Percentiles rank a stretch among this genome's conserved stretches.
These are phyloP conservation scores for Monilinia vaccinii-corymbosi DNA, from an alignment of 2,329 filamentous ascomycete genomes.

Conservation along the genomic window DNA sequence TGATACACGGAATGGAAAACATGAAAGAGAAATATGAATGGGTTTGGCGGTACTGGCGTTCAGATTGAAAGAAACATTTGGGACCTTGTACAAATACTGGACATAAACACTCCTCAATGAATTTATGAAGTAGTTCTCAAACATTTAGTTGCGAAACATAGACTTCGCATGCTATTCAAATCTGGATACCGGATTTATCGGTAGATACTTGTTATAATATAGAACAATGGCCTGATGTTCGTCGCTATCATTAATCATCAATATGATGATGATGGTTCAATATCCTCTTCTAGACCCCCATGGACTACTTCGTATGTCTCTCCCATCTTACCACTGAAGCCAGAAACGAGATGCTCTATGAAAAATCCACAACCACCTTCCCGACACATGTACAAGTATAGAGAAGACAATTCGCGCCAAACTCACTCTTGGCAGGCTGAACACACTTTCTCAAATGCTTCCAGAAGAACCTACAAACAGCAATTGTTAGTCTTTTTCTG, in stretches of 20 bases:
- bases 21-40: neutral
- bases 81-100: neutral
- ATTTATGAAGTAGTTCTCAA: neutral
- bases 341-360: neutral
- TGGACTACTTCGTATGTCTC: neutral
- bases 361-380: neutral
- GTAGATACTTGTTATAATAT: neutral
- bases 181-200: neutral
- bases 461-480: conserved; percentile 3
- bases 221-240: neutral
- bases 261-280: neutral
- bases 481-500: neutral
- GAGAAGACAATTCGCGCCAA: neutral
- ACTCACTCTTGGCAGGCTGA: neutral
- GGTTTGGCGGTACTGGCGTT: conserved; percentile 4
- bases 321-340: neutral
- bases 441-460: conserved; percentile 6
- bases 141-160: neutral
- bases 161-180: neutral
- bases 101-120: conserved; percentile 6
- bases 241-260: too few relatives aligned
- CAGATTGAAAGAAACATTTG: neutral
- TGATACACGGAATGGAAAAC: neutral
- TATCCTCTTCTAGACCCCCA: neutral
- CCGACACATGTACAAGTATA: neutral